Percentiles rank a stretch among this genome's conserved stretches.
phyloP scores from a whole-genome alignment of 495 filamentous ascomycete species.

The Penicillium ochrochloron region DNA sequence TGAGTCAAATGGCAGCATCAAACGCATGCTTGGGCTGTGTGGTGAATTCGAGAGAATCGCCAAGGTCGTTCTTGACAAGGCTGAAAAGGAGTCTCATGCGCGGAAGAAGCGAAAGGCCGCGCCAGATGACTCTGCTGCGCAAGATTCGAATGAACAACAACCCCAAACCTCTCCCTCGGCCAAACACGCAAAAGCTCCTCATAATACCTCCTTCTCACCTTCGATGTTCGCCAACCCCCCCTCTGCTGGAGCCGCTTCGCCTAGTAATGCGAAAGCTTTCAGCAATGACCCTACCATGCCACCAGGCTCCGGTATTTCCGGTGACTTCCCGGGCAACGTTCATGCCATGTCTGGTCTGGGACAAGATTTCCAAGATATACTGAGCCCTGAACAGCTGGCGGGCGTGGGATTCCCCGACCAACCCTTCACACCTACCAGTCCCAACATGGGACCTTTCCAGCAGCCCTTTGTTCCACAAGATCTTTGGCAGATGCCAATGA shows the following conservation, averaged over 20 bases:
- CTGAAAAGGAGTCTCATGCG: slow-evolving; percentile 77
- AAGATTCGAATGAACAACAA: slow-evolving; percentile 29
- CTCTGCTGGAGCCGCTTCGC: slow-evolving; percentile 29
- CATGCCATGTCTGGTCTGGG: slow-evolving; percentile 41
- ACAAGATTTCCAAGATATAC: slow-evolving; percentile 46
- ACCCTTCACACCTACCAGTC: slow-evolving; percentile 39
- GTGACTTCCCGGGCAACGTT: slow-evolving; percentile 35
- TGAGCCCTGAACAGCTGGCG: slow-evolving; percentile 47
- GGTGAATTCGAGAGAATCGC: slow-evolving; percentile 95
- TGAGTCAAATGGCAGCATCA: slow-evolving; percentile 81
- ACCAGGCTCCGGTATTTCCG: slow-evolving; percentile 28
- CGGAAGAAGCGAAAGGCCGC: slow-evolving; percentile 79
- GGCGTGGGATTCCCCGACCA: slow-evolving; percentile 51
- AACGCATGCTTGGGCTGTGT: slow-evolving; percentile 90
- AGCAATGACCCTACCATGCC: slow-evolving; percentile 42
- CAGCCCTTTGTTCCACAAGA: slow-evolving; percentile 97
- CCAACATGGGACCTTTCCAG: slow-evolving; percentile 66
- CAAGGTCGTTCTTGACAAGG: slow-evolving; percentile 86
- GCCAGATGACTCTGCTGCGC: slow-evolving; percentile 39
- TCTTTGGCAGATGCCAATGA: slow-evolving; percentile 95
- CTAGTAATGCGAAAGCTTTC: slow-evolving; percentile 37
- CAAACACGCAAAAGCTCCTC: slow-evolving; percentile 30
- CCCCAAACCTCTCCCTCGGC: slow-evolving; percentile 30
- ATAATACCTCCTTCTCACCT: slow-evolving; percentile 40
- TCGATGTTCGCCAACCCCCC: slow-evolving; percentile 38